Evolutionary conservation across 192 early-diverging fungal species (phyloP).

Genomic region (Kappamyces sp.): DNA sequence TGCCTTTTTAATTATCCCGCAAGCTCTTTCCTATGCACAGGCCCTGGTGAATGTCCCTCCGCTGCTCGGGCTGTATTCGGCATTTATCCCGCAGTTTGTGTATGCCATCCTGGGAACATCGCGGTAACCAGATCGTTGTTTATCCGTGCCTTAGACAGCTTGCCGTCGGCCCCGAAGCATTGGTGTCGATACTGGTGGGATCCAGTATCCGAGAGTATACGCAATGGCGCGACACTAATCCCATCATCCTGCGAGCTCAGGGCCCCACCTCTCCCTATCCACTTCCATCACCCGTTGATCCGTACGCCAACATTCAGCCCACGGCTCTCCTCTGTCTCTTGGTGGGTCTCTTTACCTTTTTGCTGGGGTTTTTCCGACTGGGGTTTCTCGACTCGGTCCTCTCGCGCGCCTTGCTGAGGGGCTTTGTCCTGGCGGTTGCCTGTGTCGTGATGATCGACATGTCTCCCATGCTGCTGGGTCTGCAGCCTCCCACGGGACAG

Average conservation of each 20-base stretch:
- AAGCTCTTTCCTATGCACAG: slow-evolving; percentile 80
- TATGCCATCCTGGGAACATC: slow-evolving; percentile 93
- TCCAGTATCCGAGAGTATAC: slow-evolving; percentile 56
- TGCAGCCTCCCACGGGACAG: slow-evolving; percentile 19
- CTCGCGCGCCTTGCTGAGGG: slow-evolving; percentile 84
- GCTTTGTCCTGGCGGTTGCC: slow-evolving; percentile 93
- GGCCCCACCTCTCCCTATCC: background rate
- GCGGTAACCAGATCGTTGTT: slow-evolving; percentile 39
- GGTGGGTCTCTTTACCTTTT: slow-evolving; percentile 90
- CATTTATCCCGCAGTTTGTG: slow-evolving; percentile 72
- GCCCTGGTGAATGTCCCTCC: slow-evolving; percentile 77
- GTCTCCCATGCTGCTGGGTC: slow-evolving; percentile 67
- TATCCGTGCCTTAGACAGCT: slow-evolving; percentile 59
- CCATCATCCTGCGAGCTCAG: background rate
- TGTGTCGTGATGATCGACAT: slow-evolving; percentile 89
- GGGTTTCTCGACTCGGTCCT: slow-evolving; percentile 98
- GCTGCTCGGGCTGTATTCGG: slow-evolving; percentile 87
- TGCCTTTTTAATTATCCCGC: slow-evolving; percentile 45
- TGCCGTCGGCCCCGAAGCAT: slow-evolving; percentile 90
- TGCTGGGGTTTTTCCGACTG: slow-evolving; percentile 89
- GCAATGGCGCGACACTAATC: background rate
- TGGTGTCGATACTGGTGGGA: slow-evolving; percentile 81
- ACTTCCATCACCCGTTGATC: background rate
- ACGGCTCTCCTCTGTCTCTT: slow-evolving; percentile 68
- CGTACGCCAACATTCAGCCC: slow-evolving; percentile 21